A percentile compares a stretch with the other conserved stretches of the same genome.
Conservation (phyloP, 805 yeast species). For the Saccharomyces jurei region DNA sequence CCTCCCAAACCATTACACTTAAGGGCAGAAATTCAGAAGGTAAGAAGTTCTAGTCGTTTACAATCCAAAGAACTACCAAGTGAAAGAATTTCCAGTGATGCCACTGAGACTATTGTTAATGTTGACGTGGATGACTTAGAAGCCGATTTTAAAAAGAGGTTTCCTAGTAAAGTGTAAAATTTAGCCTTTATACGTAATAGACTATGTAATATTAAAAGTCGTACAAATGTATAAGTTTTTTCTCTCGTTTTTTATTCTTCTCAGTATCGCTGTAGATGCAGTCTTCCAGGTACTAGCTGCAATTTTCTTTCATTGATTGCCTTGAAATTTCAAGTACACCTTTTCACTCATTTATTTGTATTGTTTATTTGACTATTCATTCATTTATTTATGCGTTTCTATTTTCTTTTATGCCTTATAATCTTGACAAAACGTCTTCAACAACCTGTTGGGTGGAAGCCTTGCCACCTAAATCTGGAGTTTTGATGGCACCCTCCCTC, state of each 20-base stretch:
- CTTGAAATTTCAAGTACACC: neutral
- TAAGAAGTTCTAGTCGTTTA: neutral
- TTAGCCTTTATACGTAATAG: neutral
- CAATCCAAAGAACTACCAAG: neutral
- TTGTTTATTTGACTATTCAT: neutral
- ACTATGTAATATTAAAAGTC: neutral
- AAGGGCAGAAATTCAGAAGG: neutral
- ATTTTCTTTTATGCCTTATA: conserved; percentile 5
- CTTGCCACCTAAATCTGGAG: conserved; percentile 94
- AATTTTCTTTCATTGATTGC: neutral
- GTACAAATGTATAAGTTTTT: neutral
- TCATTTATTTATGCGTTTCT: neutral
- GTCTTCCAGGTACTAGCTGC: neutral
- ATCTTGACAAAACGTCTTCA: conserved; percentile 57
- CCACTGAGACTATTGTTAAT: conserved; percentile 4
- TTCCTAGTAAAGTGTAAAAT: conserved; percentile 47
- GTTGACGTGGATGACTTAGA: conserved; percentile 45
- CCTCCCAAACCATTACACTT: conserved; percentile 41
- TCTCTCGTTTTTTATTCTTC: too few species aligned
- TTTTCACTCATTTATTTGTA: neutral
- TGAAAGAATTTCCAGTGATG: conserved; percentile 3
- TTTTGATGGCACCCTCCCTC: conserved; percentile 61
- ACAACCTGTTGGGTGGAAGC: conserved; percentile 81
- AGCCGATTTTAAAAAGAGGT: conserved; percentile 46
- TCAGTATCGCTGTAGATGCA: neutral